Evolutionary conservation across 257 asterid species (phyloP).

Genomic region (Penstemon newberryi): DNA sequence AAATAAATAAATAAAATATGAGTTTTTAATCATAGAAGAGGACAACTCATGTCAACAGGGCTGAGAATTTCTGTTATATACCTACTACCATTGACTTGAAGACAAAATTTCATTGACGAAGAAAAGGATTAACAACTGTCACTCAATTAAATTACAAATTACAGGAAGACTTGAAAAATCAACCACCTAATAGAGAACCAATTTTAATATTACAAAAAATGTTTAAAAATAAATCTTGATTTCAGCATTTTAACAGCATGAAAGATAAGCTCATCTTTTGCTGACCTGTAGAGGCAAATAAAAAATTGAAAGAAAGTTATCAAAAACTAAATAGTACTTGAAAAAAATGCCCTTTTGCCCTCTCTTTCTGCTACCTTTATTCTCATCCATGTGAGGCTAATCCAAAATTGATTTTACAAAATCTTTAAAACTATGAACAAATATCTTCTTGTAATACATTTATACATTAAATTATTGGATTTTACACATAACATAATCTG

Average conservation of each 20-base stretch:
- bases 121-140: conserved; percentile 8
- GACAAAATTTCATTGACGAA: not conserved
- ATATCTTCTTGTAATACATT: not conserved
- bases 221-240: not conserved
- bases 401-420: conserved; percentile 14
- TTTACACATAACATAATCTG: not conserved
- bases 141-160: conserved; percentile 2
- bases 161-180: not conserved
- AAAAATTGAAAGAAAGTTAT: not conserved
- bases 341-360: conserved; percentile 2
- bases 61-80: not conserved
- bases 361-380: not conserved
- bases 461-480: conserved; percentile 1
- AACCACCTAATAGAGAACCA: not conserved
- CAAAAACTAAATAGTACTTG: conserved; percentile 2
- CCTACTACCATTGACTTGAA: conserved; percentile 9
- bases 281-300: conserved; percentile 8
- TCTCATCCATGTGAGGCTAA: conserved; percentile 16
- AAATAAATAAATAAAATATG: too few relatives aligned
- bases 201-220: not conserved
- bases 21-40: too few relatives aligned
- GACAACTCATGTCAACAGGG: too few relatives aligned
- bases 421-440: not conserved
- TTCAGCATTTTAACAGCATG: not conserved
- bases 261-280: not conserved